These are phyloP conservation scores for Helotiales sp. DNA, from an alignment of 2,329 filamentous ascomycete species.

Conservation along the genomic window DNA sequence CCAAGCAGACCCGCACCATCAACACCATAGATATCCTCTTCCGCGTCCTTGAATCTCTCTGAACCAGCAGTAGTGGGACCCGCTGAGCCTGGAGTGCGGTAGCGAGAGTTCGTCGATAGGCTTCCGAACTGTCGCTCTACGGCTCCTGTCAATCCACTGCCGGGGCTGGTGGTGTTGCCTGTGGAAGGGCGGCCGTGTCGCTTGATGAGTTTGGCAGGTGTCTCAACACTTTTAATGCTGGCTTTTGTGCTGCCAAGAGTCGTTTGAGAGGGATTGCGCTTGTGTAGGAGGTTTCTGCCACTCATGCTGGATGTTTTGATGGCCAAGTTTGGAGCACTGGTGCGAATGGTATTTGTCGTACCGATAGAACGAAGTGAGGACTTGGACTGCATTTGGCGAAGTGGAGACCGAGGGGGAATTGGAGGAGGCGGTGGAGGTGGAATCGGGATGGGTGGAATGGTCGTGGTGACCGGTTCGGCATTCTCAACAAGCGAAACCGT, in stretches of 20 bases:
- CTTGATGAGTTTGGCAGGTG: slow-evolving; percentile 38
- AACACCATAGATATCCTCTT: slow-evolving; percentile 31
- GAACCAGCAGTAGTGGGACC: not conserved
- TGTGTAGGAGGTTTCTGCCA: slow-evolving; percentile 35
- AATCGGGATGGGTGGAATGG: not conserved
- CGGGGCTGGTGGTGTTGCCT: slow-evolving; percentile 34
- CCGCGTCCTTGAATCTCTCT: slow-evolving; percentile 3
- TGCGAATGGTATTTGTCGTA: slow-evolving; percentile 22
- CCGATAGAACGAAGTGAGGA: slow-evolving; percentile 30
- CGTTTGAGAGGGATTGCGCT: slow-evolving; percentile 32
- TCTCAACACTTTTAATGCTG: slow-evolving; percentile 35
- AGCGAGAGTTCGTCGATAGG: slow-evolving; percentile 16
- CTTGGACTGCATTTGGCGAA: slow-evolving; percentile 33
- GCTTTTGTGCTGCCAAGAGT: slow-evolving; percentile 35
- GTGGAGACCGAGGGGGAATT: slow-evolving; percentile 30
- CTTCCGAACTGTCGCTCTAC: slow-evolving; percentile 43
- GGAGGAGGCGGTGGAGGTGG: slow-evolving; percentile 30
- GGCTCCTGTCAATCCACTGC: slow-evolving; percentile 32
- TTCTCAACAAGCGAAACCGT: slow-evolving; percentile 33
- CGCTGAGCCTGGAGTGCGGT: slow-evolving; percentile 8
- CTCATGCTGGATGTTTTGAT: slow-evolving; percentile 23
- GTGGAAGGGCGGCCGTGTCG: slow-evolving; percentile 19
- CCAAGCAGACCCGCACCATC: slow-evolving; percentile 26
- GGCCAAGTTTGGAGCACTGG: slow-evolving; percentile 25
- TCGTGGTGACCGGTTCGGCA: slow-evolving; percentile 9